Percentiles rank a stretch among this genome's conserved stretches.
Evolutionary conservation across 805 yeast species (phyloP).

Genomic region (Lipomyces oligophaga): DNA sequence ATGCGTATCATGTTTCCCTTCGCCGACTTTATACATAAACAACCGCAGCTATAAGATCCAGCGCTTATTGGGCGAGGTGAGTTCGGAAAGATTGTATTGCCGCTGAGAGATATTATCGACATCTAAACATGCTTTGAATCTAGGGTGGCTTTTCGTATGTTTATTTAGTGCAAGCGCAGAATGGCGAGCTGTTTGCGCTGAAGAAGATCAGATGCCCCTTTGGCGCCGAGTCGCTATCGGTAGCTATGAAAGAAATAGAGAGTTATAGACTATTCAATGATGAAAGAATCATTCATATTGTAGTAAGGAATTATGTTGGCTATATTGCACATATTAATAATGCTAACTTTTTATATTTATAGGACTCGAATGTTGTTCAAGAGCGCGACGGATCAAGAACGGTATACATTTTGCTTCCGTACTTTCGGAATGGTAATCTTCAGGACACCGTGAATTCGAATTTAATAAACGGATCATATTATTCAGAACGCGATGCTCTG

Average conservation of each 20-base stretch:
- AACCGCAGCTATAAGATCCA: constrained; percentile 58
- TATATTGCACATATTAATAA: not conserved
- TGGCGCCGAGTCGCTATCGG: constrained; percentile 69
- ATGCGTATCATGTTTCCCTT: constrained; percentile 40
- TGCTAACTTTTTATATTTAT: not conserved
- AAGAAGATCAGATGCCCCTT: constrained; percentile 86
- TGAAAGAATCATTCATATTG: constrained; percentile 62
- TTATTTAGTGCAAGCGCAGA: constrained; percentile 58
- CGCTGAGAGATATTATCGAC: not conserved
- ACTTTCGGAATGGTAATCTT: constrained; percentile 58
- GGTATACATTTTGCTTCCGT: constrained; percentile 76
- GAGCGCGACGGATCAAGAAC: constrained; percentile 76
- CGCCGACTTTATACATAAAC: constrained; percentile 62
- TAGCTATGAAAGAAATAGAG: constrained; percentile 74
- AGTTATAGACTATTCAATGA: constrained; percentile 66
- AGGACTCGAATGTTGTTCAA: constrained; percentile 64
- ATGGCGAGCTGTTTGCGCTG: constrained; percentile 58
- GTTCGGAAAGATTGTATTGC: too few relatives aligned
- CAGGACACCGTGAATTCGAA: constrained; percentile 74
- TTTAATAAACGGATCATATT: constrained; percentile 50
- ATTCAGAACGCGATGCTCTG: constrained; percentile 63
- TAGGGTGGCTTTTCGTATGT: constrained; percentile 81
- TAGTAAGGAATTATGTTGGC: constrained; percentile 33
- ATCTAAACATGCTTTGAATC: not conserved
- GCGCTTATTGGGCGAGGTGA: constrained; percentile 70